Percentiles rank a stretch among this genome's conserved stretches.
Conservation (phyloP, 192 early-diverging fungal genomes). For the Martensiomyces pterosporus region DNA sequence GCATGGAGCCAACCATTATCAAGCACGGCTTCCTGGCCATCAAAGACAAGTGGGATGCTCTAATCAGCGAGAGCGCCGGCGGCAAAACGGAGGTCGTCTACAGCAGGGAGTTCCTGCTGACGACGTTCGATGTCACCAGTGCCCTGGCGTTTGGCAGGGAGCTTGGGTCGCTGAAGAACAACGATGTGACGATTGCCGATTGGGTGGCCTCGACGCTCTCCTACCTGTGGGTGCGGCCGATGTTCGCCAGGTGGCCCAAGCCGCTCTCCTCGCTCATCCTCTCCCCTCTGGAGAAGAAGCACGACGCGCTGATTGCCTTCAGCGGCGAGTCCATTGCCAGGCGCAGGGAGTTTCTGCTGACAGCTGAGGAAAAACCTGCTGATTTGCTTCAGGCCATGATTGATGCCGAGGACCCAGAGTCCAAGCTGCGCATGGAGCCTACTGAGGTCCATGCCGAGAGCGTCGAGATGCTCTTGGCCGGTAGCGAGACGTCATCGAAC, state of each 20-base stretch:
- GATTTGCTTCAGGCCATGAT: constrained; percentile 21
- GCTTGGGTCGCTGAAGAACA: not conserved
- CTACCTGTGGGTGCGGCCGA: not conserved
- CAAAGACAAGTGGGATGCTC: not conserved
- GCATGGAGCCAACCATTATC: constrained; percentile 24
- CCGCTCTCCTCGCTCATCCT: not conserved
- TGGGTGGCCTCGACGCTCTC: not conserved
- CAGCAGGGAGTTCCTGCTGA: constrained; percentile 14
- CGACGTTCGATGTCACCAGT: constrained; percentile 17
- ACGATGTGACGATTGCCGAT: not conserved
- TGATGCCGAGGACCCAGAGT: constrained; percentile 1
- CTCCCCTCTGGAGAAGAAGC: not conserved
- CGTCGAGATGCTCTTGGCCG: constrained; percentile 21
- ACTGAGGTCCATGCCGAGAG: constrained; percentile 31
- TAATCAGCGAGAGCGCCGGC: not conserved
- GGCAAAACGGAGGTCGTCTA: constrained; percentile 12
- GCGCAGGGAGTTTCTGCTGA: not conserved
- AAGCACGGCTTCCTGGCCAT: constrained; percentile 10
- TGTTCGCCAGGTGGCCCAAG: not conserved
- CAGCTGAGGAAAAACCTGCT: not conserved
- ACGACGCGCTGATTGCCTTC: not conserved
- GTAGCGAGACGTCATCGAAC: constrained; percentile 25
- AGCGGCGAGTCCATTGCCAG: not conserved
- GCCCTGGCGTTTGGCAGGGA: not conserved
- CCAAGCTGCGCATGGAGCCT: constrained; percentile 1